Evolutionary conservation across 352 stramenopile genomes (phyloP), one percentile per base, ranked within the genome.

Genomic region (Pilasporangium apinafurcum): DNA sequence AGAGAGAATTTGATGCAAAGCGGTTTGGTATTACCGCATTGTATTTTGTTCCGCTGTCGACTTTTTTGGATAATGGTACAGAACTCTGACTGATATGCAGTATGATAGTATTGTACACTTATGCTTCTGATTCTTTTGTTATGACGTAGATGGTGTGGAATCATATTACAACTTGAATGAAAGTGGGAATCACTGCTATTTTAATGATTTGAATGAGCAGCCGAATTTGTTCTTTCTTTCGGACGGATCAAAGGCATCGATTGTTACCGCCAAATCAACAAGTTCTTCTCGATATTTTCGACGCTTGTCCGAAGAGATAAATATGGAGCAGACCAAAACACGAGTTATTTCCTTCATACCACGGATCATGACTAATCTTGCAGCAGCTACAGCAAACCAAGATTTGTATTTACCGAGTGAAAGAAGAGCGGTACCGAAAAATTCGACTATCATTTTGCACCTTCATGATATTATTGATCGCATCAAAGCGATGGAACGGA

Each of bases 161-260:
- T 49, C 29, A 20, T 26, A 47, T 14, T 73, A 59, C 17, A 37
- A 42, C 12, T 64, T 62, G 33, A 52, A 61, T 28, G 36, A 48
- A 12, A 60, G 48, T 34, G 62, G 45, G 4, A 54, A 52, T 7
- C 69, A 59, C 20, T 54, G 62, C n/a, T 73, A 59, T 5, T 41
- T 67, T 16, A 59, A 49, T 4, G 59, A 73, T 37, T 36, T 73
- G 26, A 42, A 40, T 20, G 7, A 21, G 14, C 46, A 20, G 18
- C 39, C 41, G 1, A 37, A 43, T 14, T 16, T 62, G 24, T 18
- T 69, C 5, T 69, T 69, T 33, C 41, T 62, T 16, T 41, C 48
- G n/a, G 62, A 67, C 14, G 35, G 51, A 13, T 17, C 31, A 6
- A 45, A 30, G 27, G 36, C 30, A 26, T 26, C 37, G 1, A 17